Evolutionary conservation across 371 early-diverging fungal species (phyloP), one percentile per base, ranked within the genome.

Genomic region (Aphelidium insulamus): DNA sequence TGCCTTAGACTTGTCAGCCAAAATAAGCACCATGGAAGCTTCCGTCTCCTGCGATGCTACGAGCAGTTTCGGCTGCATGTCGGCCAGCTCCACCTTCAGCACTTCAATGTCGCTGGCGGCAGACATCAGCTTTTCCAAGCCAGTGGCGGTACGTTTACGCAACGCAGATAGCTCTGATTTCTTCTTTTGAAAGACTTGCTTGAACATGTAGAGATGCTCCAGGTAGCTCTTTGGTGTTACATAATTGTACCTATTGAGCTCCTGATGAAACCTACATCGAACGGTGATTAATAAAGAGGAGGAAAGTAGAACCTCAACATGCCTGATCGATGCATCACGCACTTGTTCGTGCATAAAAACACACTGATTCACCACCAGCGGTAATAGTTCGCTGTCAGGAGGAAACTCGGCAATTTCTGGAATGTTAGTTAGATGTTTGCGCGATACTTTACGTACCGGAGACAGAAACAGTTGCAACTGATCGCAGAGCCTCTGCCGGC

Each of bases 311-410:
- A n/a, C n/a, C n/a, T n/a, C n/a, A n/a, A n/a, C n/a, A n/a, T n/a
- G n/a, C n/a, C n/a, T n/a, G n/a, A 57, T 21, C 39, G 59, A 66
- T 21, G 45, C 34, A 14, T 57, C 49, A 17, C 57, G 44, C 8
- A 66, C 66, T 2, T 57, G 55, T 35, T 66, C 66, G 34, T 66
- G 66, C 58, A 66, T 66, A 18, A 50, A 44, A 6, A 66, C 65
- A 37, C 66, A 66, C 7, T 59, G 49, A 27, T 48, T 51, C 21
- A 66, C 64, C 26, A 66, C n/a, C n/a, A 26, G n/a, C n/a, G n/a
- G 26, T 11, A 26, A n/a, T 10, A 26, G n/a, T 26, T 26, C n/a
- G 11, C 26, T 10, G 26, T 26, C 26, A 26, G 10, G n/a, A 26
- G 26, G 10, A 26, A n/a, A 26, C 10, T 11, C n/a, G 10, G 10